A percentile compares a stretch with the other conserved stretches of the same genome.
Evolutionary conservation across 1,284 basidiomycete species (phyloP).

Genomic region (Paramarasmius palmivorus): DNA sequence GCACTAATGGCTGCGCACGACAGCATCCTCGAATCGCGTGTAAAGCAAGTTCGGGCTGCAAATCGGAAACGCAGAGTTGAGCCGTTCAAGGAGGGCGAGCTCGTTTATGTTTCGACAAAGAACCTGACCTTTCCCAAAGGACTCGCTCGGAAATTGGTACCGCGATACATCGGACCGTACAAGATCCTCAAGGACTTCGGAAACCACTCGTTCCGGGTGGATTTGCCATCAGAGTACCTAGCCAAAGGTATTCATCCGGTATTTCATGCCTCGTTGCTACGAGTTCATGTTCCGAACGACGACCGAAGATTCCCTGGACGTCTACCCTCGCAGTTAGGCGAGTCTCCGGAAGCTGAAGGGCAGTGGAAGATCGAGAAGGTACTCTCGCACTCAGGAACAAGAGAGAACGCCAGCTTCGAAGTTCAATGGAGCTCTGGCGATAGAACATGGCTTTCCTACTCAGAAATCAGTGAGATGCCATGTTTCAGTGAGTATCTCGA

Average conservation of each 20-base stretch:
- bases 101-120: constrained; percentile 31
- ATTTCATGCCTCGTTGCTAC: constrained; percentile 28
- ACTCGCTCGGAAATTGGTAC: constrained; percentile 24
- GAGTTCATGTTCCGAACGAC: constrained; percentile 29
- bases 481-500: no score
- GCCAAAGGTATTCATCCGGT: constrained; percentile 25
- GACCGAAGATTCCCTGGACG: constrained; percentile 26
- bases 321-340: constrained; percentile 11
- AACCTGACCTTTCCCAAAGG: constrained; percentile 29
- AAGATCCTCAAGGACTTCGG: no score
- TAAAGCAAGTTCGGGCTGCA: constrained; percentile 27
- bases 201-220: constrained; percentile 24
- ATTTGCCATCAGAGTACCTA: constrained; percentile 23
- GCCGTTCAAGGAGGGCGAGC: constrained; percentile 24
- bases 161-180: constrained; percentile 34
- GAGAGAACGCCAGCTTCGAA: constrained; percentile 17
- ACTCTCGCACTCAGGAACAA: constrained; percentile 18
- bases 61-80: constrained; percentile 21
- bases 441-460: constrained; percentile 21
- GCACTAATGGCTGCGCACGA: constrained; percentile 27
- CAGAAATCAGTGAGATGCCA: no score
- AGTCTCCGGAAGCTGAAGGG: constrained; percentile 9
- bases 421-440: constrained; percentile 25
- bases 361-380: constrained; percentile 23
- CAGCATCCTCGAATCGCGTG: constrained; percentile 25